Evolutionary conservation across 2,329 filamentous ascomycete species (phyloP).

Genomic region (Colletotrichum euphorbiae): DNA sequence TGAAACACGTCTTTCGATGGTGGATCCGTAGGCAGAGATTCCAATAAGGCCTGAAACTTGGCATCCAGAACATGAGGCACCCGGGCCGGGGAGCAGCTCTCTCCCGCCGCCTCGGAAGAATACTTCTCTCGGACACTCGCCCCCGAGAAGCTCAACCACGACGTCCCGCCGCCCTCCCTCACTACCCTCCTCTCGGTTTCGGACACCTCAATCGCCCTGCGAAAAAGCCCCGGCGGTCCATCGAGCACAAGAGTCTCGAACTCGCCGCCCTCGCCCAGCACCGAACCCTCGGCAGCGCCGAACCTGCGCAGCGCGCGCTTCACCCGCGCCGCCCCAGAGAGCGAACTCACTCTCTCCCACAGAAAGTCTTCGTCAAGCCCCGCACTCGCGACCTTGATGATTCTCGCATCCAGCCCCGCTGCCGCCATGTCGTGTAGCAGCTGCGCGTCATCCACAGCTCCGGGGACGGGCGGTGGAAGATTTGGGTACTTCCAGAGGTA

Average conservation of each 20-base stretch:
- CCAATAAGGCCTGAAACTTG: conserved; percentile 62
- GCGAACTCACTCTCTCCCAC: conserved; percentile 81
- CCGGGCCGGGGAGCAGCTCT: conserved; percentile 52
- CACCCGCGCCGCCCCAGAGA: conserved; percentile 59
- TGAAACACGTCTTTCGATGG: background rate
- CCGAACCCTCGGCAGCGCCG: conserved; percentile 74
- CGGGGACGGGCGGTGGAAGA: conserved; percentile 64
- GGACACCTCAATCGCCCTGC: conserved; percentile 73
- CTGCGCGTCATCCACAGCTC: conserved; percentile 57
- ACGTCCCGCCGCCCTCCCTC: conserved; percentile 79
- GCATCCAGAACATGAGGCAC: conserved; percentile 76
- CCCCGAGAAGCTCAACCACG: conserved; percentile 73
- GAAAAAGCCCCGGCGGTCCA: conserved; percentile 81
- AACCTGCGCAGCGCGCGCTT: conserved; percentile 73
- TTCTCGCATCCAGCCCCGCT: conserved; percentile 84
- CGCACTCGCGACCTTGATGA: conserved; percentile 94
- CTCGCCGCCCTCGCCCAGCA: conserved; percentile 93
- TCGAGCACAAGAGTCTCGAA: conserved; percentile 93
- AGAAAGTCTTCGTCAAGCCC: conserved; percentile 85
- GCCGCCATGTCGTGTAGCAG: conserved; percentile 85
- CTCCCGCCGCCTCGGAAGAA: conserved; percentile 34
- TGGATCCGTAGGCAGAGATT: conserved; percentile 43
- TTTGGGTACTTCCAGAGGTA: conserved; percentile 93
- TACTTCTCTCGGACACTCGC: conserved; percentile 64
- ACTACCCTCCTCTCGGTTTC: conserved; percentile 65